A percentile compares a stretch with the other conserved stretches of the same genome.
Evolutionary conservation across 1,139 yeast genomes (phyloP).

Genomic region (Suhomyces terraborum): DNA sequence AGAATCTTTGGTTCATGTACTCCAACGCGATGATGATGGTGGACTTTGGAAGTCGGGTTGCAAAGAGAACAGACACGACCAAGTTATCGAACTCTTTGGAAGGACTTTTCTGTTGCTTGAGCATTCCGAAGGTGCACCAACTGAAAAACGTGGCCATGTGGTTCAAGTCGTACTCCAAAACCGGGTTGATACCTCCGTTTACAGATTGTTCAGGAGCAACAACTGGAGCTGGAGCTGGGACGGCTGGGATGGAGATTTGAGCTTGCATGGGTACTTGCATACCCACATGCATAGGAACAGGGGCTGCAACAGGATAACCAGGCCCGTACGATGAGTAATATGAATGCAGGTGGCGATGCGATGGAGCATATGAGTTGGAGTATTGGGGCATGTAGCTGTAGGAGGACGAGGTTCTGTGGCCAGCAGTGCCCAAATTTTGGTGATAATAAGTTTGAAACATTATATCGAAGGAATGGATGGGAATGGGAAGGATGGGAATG

Average conservation of each 20-base stretch:
- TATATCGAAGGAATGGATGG: not conserved
- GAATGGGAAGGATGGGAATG: not conserved
- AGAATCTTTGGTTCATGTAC: constrained; percentile 57
- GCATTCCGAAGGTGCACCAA: constrained; percentile 64
- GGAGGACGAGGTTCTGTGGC: constrained; percentile 40
- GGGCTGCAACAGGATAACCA: constrained; percentile 15
- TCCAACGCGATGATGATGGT: constrained; percentile 80
- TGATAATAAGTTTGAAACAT: constrained; percentile 28
- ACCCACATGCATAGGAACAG: not conserved
- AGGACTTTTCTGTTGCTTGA: constrained; percentile 52
- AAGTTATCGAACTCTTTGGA: constrained; percentile 59
- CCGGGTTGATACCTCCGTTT: constrained; percentile 76
- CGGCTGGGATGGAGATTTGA: constrained; percentile 8
- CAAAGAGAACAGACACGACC: constrained; percentile 70
- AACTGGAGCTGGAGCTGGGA: constrained; percentile 11
- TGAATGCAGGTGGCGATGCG: constrained; percentile 17
- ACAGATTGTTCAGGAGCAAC: constrained; percentile 23
- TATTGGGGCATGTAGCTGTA: constrained; percentile 29
- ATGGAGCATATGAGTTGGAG: constrained; percentile 6
- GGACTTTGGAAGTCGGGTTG: constrained; percentile 86
- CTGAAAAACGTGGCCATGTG: constrained; percentile 77
- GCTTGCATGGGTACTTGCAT: not conserved
- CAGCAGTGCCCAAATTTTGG: constrained; percentile 39
- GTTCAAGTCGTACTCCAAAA: constrained; percentile 74
- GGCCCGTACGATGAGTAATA: constrained; percentile 15